These are phyloP conservation scores for Carex kokanica DNA, from an alignment of 176 grass and related monocot genomes.

Conservation along the genomic window DNA sequence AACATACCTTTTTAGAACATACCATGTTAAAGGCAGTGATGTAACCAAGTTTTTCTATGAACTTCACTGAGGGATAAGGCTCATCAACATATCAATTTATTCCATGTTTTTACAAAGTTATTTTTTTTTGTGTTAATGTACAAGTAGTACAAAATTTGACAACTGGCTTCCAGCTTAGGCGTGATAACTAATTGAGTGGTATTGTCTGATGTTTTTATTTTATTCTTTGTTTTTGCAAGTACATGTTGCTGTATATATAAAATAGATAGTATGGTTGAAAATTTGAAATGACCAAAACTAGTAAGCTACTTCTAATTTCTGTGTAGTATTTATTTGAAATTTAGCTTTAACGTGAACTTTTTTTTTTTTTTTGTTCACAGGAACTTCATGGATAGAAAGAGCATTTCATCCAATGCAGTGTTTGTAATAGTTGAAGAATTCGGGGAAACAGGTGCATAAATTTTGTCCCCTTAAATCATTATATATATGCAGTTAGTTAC, in stretches of 20 bases:
- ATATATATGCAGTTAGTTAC: slow-evolving; percentile 60
- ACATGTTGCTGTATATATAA: neutral
- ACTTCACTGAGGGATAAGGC: neutral
- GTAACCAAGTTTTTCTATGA: neutral
- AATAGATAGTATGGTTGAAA: neutral
- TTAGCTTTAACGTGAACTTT: neutral
- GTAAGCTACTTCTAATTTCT: neutral
- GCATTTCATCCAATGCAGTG: slow-evolving; percentile 57
- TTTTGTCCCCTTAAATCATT: slow-evolving; percentile 57
- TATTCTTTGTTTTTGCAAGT: neutral
- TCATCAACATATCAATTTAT: neutral
- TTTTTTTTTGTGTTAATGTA: neutral
- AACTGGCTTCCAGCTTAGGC: neutral
- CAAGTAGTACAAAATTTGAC: neutral
- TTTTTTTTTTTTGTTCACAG: neutral
- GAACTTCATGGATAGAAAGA: slow-evolving; percentile 70
- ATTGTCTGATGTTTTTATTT: neutral
- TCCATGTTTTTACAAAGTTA: neutral
- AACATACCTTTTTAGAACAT: neutral
- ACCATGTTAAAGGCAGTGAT: neutral
- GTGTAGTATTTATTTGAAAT: neutral
- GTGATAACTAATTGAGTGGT: neutral
- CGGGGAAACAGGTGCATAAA: slow-evolving; percentile 42
- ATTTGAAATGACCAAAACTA: neutral
- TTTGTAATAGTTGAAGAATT: slow-evolving; percentile 69